A percentile compares a stretch with the other conserved stretches of the same genome.
Conservation (phyloP, 345 rosid genomes). For the Hibiscus trionum region DNA sequence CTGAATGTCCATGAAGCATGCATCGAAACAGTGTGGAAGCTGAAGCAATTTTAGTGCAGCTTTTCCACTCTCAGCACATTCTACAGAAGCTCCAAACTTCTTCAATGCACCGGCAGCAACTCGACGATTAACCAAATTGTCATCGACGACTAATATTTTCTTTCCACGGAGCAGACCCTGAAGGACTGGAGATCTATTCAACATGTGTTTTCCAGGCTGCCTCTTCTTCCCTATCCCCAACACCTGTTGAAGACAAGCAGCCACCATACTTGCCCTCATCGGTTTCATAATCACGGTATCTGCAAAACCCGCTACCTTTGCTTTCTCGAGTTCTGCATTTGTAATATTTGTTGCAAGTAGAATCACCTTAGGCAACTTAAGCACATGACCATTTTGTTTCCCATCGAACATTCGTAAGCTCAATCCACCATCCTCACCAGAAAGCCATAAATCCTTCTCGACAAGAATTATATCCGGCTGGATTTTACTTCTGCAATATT, state of each 20-base stretch:
- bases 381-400: neutral
- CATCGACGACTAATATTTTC: neutral
- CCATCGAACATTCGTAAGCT: neutral
- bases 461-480: neutral
- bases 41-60: neutral
- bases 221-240: neutral
- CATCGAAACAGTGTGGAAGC: neutral
- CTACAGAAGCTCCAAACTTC: neutral
- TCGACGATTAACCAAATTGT: neutral
- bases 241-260: neutral
- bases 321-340: neutral
- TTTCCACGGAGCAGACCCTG: neutral
- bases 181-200: neutral
- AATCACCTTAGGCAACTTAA: neutral
- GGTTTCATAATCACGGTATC: neutral
- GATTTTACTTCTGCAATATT: neutral
- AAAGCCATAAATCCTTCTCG: neutral
- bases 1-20: neutral
- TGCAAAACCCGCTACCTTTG: neutral
- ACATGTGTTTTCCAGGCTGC: neutral
- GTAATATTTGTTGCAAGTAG: neutral
- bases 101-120: neutral
- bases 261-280: neutral
- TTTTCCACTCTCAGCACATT: neutral
- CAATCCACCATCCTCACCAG: neutral